Evolutionary conservation across 345 rosid genomes (phyloP).

Genomic region (Alliaria petiolata): DNA sequence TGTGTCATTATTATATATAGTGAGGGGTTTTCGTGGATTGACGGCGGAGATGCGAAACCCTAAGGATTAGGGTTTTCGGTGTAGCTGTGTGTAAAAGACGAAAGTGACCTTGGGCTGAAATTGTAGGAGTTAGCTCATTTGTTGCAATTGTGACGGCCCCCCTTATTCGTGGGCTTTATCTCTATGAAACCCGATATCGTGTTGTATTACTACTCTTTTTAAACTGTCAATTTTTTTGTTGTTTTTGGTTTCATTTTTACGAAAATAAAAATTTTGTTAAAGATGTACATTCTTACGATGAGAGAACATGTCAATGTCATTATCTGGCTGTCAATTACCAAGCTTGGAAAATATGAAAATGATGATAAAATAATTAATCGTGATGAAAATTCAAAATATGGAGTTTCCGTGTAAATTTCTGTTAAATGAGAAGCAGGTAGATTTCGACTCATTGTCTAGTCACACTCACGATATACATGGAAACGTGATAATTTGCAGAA

Average conservation of each 20-base stretch:
- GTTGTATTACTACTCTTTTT: no score
- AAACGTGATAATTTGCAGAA: constrained; percentile 13
- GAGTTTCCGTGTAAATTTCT: constrained; percentile 9
- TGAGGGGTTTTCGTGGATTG: neutral
- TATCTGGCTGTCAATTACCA: neutral
- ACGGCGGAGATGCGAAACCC: neutral
- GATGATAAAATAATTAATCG: neutral
- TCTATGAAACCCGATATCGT: neutral
- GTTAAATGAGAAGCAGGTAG: neutral
- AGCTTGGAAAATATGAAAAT: neutral
- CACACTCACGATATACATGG: constrained; percentile 22
- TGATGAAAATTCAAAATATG: neutral
- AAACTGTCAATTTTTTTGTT: no score
- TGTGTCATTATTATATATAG: constrained; percentile 6
- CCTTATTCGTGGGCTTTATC: neutral
- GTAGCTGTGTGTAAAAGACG: neutral
- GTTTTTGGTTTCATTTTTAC: no score
- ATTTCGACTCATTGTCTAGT: constrained; percentile 26
- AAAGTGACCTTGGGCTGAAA: constrained; percentile 1
- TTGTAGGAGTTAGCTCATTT: no score
- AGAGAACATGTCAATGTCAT: constrained; percentile 5
- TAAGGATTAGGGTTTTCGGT: constrained; percentile 18
- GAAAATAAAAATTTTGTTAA: no score
- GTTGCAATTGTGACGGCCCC: neutral
- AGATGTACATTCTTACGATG: neutral